Conservation (phyloP, 2,329 filamentous ascomycete genomes). For the Chrysoporthe cubensis region DNA sequence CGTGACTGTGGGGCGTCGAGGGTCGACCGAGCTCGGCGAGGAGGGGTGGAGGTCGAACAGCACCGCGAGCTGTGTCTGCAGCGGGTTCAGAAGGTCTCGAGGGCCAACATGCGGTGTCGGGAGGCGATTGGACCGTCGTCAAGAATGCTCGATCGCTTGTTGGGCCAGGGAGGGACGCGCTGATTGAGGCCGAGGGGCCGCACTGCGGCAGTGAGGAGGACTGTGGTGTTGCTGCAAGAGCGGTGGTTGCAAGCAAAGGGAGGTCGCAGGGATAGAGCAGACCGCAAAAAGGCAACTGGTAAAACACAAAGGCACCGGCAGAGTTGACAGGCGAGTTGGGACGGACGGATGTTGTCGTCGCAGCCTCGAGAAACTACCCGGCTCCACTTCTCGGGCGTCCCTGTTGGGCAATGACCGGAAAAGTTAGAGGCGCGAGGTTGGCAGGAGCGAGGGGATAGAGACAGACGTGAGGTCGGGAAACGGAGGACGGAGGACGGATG, state of each 20-base stretch:
- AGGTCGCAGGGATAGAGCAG: constrained; percentile 22
- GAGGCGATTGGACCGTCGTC: constrained; percentile 16
- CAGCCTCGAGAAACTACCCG: constrained; percentile 3
- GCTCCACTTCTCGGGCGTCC: constrained; percentile 16
- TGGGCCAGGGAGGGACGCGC: constrained; percentile 13
- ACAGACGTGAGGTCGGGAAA: constrained; percentile 9
- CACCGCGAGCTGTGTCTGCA: constrained; percentile 27
- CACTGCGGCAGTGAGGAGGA: constrained; percentile 24
- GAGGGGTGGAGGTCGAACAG: constrained; percentile 21
- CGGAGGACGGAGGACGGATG: not conserved
- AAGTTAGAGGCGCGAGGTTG: constrained; percentile 7
- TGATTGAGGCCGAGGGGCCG: constrained; percentile 18
- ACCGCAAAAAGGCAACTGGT: constrained; percentile 19
- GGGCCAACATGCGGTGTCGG: constrained; percentile 25
- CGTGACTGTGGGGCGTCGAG: constrained; percentile 32
- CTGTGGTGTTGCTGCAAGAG: constrained; percentile 6
- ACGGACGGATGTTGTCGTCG: constrained; percentile 2
- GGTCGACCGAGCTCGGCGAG: constrained; percentile 19
- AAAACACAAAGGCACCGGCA: constrained; percentile 16
- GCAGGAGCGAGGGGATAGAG: constrained; percentile 1
- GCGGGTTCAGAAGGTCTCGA: constrained; percentile 22
- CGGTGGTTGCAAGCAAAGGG: constrained; percentile 4
- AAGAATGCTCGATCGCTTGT: constrained; percentile 18
- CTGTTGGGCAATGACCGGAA: constrained; percentile 5
- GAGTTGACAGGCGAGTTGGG: not conserved